These are phyloP conservation scores for Fusarium sp. DNA, from an alignment of 2,329 filamentous ascomycete genomes.

Conservation along the genomic window DNA sequence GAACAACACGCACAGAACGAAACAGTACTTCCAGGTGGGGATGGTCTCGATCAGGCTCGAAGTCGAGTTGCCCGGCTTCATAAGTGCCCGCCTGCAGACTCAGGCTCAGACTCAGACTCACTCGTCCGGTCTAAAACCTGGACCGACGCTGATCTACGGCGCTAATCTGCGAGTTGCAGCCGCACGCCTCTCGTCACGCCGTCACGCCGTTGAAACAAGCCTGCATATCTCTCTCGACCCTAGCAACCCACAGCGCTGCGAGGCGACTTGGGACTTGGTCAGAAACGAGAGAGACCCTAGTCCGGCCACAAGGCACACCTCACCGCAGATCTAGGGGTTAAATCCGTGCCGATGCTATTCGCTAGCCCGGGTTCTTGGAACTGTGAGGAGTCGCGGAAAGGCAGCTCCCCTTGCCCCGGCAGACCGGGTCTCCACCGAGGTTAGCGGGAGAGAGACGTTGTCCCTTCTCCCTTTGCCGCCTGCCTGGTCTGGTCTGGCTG, in stretches of 20 bases:
- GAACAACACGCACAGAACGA: conserved; percentile 3
- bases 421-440: conserved; percentile 26
- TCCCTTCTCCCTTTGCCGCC: conserved; percentile 25
- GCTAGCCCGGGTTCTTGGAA: conserved; percentile 39
- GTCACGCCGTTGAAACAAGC: conserved; percentile 37
- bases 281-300: conserved; percentile 31
- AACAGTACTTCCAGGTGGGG: background rate
- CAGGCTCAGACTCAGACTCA: background rate
- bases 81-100: background rate
- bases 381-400: conserved; percentile 31
- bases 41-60: background rate
- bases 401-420: conserved; percentile 34
- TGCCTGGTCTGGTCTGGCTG: conserved; percentile 18
- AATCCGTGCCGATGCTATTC: conserved; percentile 33
- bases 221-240: conserved; percentile 22
- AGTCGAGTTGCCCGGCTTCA: background rate
- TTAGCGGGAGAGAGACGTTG: conserved; percentile 17
- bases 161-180: conserved; percentile 28
- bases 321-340: conserved; percentile 39
- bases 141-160: conserved; percentile 12
- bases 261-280: background rate
- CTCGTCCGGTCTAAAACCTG: conserved; percentile 8
- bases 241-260: conserved; percentile 6
- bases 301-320: conserved; percentile 32
- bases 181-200: conserved; percentile 28